phyloP scores from a whole-genome alignment of 768 basidiomycete genomes.

The Kondoa subrosea region DNA sequence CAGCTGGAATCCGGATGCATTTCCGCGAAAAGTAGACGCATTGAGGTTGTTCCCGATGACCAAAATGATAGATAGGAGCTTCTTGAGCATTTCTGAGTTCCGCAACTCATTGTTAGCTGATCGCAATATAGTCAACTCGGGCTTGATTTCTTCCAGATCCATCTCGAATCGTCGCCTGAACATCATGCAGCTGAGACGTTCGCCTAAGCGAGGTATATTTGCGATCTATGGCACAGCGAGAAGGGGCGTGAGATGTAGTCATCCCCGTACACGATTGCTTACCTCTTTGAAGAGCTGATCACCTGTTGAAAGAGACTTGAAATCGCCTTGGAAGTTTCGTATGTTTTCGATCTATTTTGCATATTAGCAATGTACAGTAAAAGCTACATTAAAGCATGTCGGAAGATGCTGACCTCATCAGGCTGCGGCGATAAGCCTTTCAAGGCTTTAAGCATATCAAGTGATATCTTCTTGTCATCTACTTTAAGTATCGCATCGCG shows the following conservation, averaged over 20 bases:
- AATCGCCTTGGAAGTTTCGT: conserved; percentile 47
- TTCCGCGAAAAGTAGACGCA: conserved; percentile 61
- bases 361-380: not conserved
- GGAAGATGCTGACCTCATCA: conserved; percentile 56
- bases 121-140: conserved; percentile 57
- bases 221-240: conserved; percentile 43
- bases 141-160: conserved; percentile 64
- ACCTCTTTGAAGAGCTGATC: conserved; percentile 73
- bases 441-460: conserved; percentile 63
- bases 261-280: conserved; percentile 9
- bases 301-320: conserved; percentile 57
- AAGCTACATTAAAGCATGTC: not conserved
- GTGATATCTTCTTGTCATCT: conserved; percentile 48
- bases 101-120: conserved; percentile 55
- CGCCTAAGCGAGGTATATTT: conserved; percentile 53
- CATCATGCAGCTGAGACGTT: conserved; percentile 64
- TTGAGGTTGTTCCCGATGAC: conserved; percentile 69
- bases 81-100: conserved; percentile 48
- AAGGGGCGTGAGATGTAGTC: not conserved
- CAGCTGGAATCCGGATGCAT: conserved; percentile 67
- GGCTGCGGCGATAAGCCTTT: conserved; percentile 57
- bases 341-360: conserved; percentile 44
- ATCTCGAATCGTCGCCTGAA: conserved; percentile 66
- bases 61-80: conserved; percentile 56
- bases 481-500: conserved; percentile 53